Evolutionary conservation across 805 yeast genomes (phyloP).

Genomic region (Metschnikowia lachancei): DNA sequence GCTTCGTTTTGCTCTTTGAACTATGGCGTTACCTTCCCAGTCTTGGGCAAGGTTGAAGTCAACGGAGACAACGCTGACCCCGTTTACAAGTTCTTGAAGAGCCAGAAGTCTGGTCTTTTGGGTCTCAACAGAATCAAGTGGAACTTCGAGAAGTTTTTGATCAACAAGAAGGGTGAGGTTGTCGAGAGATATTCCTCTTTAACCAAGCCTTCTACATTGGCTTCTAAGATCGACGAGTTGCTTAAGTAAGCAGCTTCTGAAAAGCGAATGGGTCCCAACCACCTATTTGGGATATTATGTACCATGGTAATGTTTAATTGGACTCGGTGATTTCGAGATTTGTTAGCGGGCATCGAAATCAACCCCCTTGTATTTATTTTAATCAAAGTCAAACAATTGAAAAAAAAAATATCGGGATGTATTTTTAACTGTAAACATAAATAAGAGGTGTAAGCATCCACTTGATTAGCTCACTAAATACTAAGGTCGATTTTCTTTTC

Average conservation of each 20-base stretch:
- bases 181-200: constrained; percentile 64
- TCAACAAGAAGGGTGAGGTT: constrained; percentile 41
- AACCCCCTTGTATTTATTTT: too few species aligned
- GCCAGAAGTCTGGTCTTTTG: constrained; percentile 47
- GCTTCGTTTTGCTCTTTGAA: constrained; percentile 69
- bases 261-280: too few species aligned
- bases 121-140: constrained; percentile 44
- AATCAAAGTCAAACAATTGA: too few species aligned
- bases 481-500: too few species aligned
- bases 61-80: constrained; percentile 82
- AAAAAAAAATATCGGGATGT: too few species aligned
- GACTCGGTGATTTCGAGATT: not conserved
- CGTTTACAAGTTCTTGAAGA: constrained; percentile 74
- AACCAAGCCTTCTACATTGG: constrained; percentile 40
- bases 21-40: constrained; percentile 90
- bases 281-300: too few species aligned
- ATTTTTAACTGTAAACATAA: too few species aligned
- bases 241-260: constrained; percentile 13
- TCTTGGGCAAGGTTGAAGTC: constrained; percentile 82
- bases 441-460: too few species aligned
- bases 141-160: constrained; percentile 46
- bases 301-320: not conserved
- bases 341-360: too few species aligned
- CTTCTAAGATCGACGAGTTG: constrained; percentile 20
- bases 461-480: too few species aligned